Evolutionary conservation across 2,329 filamentous ascomycete species (phyloP).

Genomic region (Talaromyces sp.): DNA sequence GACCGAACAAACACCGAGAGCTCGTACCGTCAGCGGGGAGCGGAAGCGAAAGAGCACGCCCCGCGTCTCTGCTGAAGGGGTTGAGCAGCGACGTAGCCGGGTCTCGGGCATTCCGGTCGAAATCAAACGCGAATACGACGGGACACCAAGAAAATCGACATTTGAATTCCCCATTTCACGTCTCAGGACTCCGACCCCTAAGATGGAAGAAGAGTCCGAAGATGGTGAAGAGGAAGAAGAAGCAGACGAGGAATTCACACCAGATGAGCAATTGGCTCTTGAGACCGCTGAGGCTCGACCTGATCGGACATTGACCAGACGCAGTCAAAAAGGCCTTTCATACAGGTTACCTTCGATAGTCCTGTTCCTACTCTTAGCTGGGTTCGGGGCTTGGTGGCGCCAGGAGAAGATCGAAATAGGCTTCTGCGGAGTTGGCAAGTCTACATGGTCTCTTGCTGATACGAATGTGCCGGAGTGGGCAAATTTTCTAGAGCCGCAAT

Average conservation of each 20-base stretch:
- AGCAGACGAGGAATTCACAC: constrained; percentile 86
- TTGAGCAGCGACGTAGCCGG: constrained; percentile 23
- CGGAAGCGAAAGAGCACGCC: constrained; percentile 50
- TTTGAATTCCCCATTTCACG: constrained; percentile 54
- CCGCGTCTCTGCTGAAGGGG: constrained; percentile 32
- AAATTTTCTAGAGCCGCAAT: constrained; percentile 67
- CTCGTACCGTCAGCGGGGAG: constrained; percentile 22
- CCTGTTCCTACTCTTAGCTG: constrained; percentile 61
- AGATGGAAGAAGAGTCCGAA: constrained; percentile 33
- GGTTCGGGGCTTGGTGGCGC: constrained; percentile 77
- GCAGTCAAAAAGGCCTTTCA: constrained; percentile 39
- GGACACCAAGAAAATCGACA: constrained; percentile 52
- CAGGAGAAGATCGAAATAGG: constrained; percentile 96
- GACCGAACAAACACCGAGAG: constrained; percentile 40
- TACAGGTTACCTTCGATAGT: constrained; percentile 56
- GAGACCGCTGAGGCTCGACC: constrained; percentile 59
- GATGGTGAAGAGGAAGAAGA: constrained; percentile 49
- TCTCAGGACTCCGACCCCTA: constrained; percentile 20
- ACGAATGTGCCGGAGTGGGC: constrained; percentile 69
- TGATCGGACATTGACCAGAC: constrained; percentile 44
- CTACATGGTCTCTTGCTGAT: constrained; percentile 53
- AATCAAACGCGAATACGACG: constrained; percentile 47
- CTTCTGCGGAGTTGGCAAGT: constrained; percentile 80
- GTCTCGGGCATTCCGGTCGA: constrained; percentile 28
- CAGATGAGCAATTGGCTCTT: constrained; percentile 78